phyloP scores from a whole-genome alignment of 2,329 filamentous ascomycete genomes.

The Xylariaceae sp. region DNA sequence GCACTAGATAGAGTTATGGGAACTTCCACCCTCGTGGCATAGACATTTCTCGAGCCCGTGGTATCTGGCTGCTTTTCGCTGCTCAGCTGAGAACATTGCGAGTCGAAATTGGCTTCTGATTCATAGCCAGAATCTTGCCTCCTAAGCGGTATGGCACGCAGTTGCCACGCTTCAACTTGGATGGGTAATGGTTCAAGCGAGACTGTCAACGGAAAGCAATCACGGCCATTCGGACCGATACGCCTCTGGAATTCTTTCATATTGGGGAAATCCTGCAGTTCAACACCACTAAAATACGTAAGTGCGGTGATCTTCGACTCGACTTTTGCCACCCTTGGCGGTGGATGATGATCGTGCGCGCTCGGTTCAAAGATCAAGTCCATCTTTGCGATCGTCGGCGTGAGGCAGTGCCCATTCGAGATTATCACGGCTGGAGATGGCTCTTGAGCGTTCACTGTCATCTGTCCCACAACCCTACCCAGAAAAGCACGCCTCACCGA shows the following conservation, averaged over 20 bases:
- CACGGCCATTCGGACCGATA: constrained; percentile 37
- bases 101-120: constrained; percentile 30
- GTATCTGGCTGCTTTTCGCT: constrained; percentile 3
- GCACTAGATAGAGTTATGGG: constrained; percentile 44
- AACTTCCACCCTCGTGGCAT: constrained; percentile 41
- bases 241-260: constrained; percentile 38
- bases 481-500: constrained; percentile 49
- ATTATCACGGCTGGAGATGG: constrained; percentile 46
- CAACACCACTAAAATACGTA: constrained; percentile 47
- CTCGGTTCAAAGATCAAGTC: constrained; percentile 45
- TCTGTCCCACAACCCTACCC: constrained; percentile 44
- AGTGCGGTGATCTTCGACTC: constrained; percentile 47
- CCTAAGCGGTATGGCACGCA: constrained; percentile 30
- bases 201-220: constrained; percentile 43
- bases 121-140: constrained; percentile 52
- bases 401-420: constrained; percentile 43
- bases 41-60: constrained; percentile 28
- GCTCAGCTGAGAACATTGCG: constrained; percentile 23
- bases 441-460: constrained; percentile 43
- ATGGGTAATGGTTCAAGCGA: constrained; percentile 36
- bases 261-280: constrained; percentile 46
- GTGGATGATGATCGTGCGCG: constrained; percentile 37
- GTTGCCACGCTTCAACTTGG: constrained; percentile 39
- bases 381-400: constrained; percentile 40
- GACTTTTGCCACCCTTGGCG: constrained; percentile 46